phyloP scores from a whole-genome alignment of 2,329 filamentous ascomycete species.

The Fonsecaea nubica region DNA sequence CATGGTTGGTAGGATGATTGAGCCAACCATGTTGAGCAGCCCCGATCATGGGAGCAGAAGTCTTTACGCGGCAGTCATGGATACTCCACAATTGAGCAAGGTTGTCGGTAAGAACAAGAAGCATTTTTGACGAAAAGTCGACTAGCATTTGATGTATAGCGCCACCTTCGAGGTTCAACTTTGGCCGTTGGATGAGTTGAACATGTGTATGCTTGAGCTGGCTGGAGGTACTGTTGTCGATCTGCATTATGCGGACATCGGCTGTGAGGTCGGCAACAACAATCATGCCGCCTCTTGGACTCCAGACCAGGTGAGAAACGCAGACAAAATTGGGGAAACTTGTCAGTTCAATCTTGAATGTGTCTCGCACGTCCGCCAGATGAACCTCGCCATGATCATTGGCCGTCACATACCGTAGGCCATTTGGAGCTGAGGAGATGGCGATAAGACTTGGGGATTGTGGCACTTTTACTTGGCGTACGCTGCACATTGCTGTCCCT shows the following conservation, averaged over 20 bases:
- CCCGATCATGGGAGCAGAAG: not conserved
- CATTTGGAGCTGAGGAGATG: constrained; percentile 18
- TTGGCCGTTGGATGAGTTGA: constrained; percentile 10
- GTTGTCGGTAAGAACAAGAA: constrained; percentile 23
- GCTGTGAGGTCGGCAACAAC: constrained; percentile 22
- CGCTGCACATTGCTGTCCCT: constrained; percentile 9
- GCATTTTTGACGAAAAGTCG: constrained; percentile 13
- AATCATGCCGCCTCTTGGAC: constrained; percentile 3
- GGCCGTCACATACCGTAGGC: constrained; percentile 12
- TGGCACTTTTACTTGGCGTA: constrained; percentile 18
- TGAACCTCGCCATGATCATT: constrained; percentile 26
- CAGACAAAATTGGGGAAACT: constrained; percentile 16
- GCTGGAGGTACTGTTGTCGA: not conserved
- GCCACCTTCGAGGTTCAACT: constrained; percentile 2
- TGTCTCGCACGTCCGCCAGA: constrained; percentile 12
- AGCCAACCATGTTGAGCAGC: constrained; percentile 16
- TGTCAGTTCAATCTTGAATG: constrained; percentile 7
- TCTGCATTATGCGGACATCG: constrained; percentile 18
- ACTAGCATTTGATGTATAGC: constrained; percentile 26
- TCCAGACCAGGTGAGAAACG: constrained; percentile 21
- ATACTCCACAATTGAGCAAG: constrained; percentile 24
- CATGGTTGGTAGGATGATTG: constrained; percentile 10
- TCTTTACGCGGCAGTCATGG: not conserved
- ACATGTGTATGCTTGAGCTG: not conserved
- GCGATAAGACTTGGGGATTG: constrained; percentile 13